phyloP scores from a whole-genome alignment of 768 basidiomycete species.

The Kwoniella newhampshirensis region DNA sequence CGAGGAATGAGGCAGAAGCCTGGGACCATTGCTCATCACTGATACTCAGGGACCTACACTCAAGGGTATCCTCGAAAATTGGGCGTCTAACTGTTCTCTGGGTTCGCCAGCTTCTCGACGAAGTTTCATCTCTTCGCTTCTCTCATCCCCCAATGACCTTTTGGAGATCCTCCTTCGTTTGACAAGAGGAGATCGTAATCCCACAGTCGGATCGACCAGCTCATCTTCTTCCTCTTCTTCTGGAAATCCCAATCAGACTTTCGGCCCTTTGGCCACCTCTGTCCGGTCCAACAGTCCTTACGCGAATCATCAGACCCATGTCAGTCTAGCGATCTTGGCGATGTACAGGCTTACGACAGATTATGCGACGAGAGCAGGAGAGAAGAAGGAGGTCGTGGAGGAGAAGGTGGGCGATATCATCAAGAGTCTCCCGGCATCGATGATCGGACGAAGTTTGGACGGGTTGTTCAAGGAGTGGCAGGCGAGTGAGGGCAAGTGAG shows the following conservation, averaged over 20 bases:
- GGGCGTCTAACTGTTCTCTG: conserved; percentile 79
- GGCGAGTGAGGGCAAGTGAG: not conserved
- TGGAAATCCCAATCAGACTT: not conserved
- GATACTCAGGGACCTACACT: conserved; percentile 77
- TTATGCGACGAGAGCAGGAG: conserved; percentile 69
- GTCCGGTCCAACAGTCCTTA: conserved; percentile 75
- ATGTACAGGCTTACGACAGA: conserved; percentile 82
- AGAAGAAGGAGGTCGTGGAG: conserved; percentile 56
- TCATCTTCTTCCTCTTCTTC: conserved; percentile 59
- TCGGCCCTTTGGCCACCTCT: conserved; percentile 54
- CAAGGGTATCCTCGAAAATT: conserved; percentile 82
- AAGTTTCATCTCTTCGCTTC: conserved; percentile 83
- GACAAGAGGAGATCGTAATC: conserved; percentile 75
- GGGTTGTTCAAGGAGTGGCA: conserved; percentile 80
- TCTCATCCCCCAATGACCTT: conserved; percentile 81
- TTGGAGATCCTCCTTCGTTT: conserved; percentile 89
- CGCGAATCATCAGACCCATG: conserved; percentile 86
- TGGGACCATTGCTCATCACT: conserved; percentile 4
- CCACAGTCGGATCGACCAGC: conserved; percentile 62
- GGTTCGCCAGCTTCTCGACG: conserved; percentile 74
- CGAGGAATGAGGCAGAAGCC: no score
- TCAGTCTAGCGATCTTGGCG: conserved; percentile 87
- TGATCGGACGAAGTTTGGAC: conserved; percentile 88
- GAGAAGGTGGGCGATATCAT: conserved; percentile 80
- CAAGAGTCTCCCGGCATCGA: conserved; percentile 77